Evolutionary conservation across 805 yeast genomes (phyloP).

Genomic region (Wickerhamiella alocasiicola): DNA sequence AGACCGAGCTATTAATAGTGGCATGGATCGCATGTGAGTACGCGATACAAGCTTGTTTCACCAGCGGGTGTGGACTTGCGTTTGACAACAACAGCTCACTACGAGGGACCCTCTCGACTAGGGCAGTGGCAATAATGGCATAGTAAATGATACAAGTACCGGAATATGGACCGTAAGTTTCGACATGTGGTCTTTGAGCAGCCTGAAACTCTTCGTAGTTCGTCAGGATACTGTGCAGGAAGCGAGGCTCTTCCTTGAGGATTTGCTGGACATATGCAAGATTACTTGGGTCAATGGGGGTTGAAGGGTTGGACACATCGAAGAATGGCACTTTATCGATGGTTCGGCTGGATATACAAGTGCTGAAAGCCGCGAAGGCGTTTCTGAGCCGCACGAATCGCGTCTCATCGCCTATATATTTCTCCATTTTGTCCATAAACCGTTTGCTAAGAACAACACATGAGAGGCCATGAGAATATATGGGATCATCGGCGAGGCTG

Average conservation of each 20-base stretch:
- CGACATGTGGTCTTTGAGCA: background rate
- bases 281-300: background rate
- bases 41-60: background rate
- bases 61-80: background rate
- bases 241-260: background rate
- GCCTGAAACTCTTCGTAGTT: slow-evolving; percentile 4
- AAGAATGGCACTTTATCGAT: slow-evolving; percentile 2
- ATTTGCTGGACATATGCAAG: background rate
- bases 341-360: background rate
- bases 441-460: slow-evolving; percentile 5
- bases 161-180: background rate
- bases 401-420: slow-evolving; percentile 10
- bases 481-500: background rate
- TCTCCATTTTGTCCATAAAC: slow-evolving; percentile 5
- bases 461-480: background rate
- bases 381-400: too few species aligned
- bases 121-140: background rate
- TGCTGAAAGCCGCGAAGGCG: background rate
- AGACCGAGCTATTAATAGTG: slow-evolving; percentile 39
- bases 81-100: slow-evolving; percentile 1
- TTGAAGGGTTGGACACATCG: background rate
- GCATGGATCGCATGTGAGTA: slow-evolving; percentile 24
- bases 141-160: background rate
- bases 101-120: background rate
- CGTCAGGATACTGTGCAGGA: background rate